Evolutionary conservation across 257 asterid species (phyloP).

Genomic region (Coffea eugenioides): DNA sequence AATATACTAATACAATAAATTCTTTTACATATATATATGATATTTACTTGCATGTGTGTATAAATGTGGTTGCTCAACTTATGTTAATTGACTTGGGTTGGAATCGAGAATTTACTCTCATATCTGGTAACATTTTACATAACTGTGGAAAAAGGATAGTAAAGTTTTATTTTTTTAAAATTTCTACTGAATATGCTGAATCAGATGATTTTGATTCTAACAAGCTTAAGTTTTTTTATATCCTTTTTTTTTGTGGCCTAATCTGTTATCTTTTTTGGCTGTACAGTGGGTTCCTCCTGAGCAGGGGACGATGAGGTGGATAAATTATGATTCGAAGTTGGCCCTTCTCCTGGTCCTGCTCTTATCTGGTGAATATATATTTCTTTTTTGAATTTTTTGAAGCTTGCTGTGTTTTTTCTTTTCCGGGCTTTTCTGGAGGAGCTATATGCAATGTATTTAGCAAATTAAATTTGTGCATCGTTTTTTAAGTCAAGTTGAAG

Average conservation of each 20-base stretch:
- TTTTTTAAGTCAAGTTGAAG: background rate
- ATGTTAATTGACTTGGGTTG: background rate
- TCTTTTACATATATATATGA: too few relatives aligned
- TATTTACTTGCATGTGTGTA: background rate
- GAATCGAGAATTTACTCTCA: background rate
- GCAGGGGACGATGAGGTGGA: conserved; percentile 49
- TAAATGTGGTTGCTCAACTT: conserved; percentile 1
- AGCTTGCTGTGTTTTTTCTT: conserved; percentile 7
- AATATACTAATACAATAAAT: background rate
- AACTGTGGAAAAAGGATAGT: background rate
- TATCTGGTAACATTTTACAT: background rate
- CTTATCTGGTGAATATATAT: conserved; percentile 48
- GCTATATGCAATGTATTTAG: background rate
- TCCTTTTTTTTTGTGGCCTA: background rate
- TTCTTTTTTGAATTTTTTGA: background rate
- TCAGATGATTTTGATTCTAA: conserved; percentile 2
- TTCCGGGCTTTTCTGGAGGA: background rate
- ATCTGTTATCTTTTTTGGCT: background rate
- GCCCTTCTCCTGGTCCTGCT: conserved; percentile 46
- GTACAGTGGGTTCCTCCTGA: conserved; percentile 21
- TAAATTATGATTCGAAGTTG: conserved; percentile 25
- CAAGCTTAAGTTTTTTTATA: background rate
- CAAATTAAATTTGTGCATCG: too few relatives aligned
- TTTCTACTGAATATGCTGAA: background rate
- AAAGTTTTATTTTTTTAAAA: background rate